phyloP scores from a whole-genome alignment of 139 green algal species.

The Micractinium conductrix region DNA sequence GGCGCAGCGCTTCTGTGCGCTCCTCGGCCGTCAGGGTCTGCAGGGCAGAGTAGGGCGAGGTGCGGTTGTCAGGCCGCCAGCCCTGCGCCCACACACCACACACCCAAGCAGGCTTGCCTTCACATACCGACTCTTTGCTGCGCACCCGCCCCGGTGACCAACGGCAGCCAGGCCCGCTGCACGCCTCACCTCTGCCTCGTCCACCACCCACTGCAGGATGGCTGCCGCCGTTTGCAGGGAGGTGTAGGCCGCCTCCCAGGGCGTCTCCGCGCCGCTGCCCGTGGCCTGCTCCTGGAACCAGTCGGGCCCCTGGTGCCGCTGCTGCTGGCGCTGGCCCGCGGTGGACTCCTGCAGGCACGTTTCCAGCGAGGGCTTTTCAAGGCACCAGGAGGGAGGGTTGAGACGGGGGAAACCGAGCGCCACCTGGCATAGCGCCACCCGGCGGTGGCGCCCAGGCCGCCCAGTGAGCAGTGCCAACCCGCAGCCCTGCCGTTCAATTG shows the following conservation, averaged over 20 bases:
- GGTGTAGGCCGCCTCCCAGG: neutral
- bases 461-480: no score
- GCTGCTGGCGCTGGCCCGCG: conserved; percentile 7
- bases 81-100: neutral
- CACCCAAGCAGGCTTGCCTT: neutral
- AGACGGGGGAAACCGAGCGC: no score
- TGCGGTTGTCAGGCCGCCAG: neutral
- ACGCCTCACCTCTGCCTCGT: conserved; percentile 22
- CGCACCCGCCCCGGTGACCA: neutral
- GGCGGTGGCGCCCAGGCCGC: no score
- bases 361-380: neutral
- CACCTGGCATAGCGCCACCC: no score
- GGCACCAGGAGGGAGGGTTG: neutral
- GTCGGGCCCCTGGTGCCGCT: neutral
- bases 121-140: neutral
- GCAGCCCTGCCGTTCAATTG: neutral
- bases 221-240: conserved; percentile 2
- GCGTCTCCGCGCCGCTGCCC: neutral
- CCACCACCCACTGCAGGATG: conserved; percentile 15
- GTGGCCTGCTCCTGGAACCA: conserved; percentile 8
- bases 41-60: neutral
- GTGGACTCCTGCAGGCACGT: conserved; percentile 19
- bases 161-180: no score
- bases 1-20: conserved; percentile 33
- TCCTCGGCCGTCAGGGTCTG: conserved; percentile 30